Base-by-base conservation (phyloP, 2,329 filamentous ascomycete species). In the Scedosporium minutisporum region DNA sequence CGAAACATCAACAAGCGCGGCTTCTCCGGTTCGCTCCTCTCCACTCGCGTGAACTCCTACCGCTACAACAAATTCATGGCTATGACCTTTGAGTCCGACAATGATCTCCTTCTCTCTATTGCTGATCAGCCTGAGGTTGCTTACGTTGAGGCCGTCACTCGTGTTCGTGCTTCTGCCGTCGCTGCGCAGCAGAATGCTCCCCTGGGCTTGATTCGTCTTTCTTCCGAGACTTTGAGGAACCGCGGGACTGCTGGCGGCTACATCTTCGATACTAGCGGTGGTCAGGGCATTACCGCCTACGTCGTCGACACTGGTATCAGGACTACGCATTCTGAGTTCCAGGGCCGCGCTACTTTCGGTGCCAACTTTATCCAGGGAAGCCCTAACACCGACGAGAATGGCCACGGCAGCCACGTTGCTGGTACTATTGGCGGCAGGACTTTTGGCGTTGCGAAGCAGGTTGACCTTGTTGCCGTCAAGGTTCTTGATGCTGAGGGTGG, bases 251-350 rank as follows among this genome's bases (percentile, higher is more conserved):
- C 68, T 14, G 62, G 65, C 6, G 72, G 69, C 61, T 85, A 85
- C 69, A 67, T 80, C 60, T 86, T 83, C 65, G 82, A 86, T 69
- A 72, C 73, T 63, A 76, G 75, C 12, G 80, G 78, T 23, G 83
- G 83, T 38, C 63, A 77, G 65, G 82, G 80, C n/a, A 81, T 84
- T 67, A 86, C 82, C 23, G 81, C 79, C 29, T 89, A 84, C 70
- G 74, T 89, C 25, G 80, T 89, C 48, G 87, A 89, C 72, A 88
- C 86, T 5, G 87, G 87, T 66, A 83, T 89, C 70, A 74, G 75
- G 62, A 74, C 75, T 44, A 76, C 77, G 5, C 87, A 89, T 72
- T 68, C 70, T 53, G 80, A 85, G 69, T 86, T 82, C 66, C 75
- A 80, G 70, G 82, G 80, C 58, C 81, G 84, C 63, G 84, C 83